Base-by-base conservation (phyloP, 2,329 filamentous ascomycete genomes). In the Coniochaeta sp. region DNA sequence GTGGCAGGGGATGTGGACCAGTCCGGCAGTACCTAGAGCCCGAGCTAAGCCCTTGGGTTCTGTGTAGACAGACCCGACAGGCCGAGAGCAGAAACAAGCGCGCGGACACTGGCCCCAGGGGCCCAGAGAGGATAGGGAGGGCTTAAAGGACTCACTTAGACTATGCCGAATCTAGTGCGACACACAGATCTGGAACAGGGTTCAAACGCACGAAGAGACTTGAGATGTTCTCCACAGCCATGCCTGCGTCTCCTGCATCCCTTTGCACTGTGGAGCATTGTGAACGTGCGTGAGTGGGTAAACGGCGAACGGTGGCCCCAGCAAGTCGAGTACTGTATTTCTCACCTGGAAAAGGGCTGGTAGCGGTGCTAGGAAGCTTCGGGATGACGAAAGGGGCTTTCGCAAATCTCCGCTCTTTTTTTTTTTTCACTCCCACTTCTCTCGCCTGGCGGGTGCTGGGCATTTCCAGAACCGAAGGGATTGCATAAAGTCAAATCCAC, bases 351-450 rank as follows among this genome's bases (percentile, higher is more conserved):
- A 42, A 42, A 26, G 22, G 8, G 26, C 20, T 42, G 20, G 12
- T 12, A 26, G 38, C n/a, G n/a, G n/a, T n/a, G n/a, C n/a, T n/a
- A n/a, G 20, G 10, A 38, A 18, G 5, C 20, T 42, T 42, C 38
- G 38, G 38, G 38, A 42, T 42, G 38, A 42, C 38, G 38, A 42
- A 42, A 42, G 38, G 26, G n/a, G n/a, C n/a, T n/a, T n/a, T n/a
- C n/a, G n/a, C n/a, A n/a, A n/a, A n/a, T n/a, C n/a, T n/a, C n/a
- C n/a, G n/a, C n/a, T n/a, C 38, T 22, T 24, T n/a, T n/a, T n/a
- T n/a, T n/a, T n/a, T 42, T 42, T 26, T 42, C 26, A 22, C 38
- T n/a, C n/a, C 38, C 20, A 42, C 38, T 4, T 24, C 3, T 26
- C 20, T 42, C 20, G 38, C 18, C n/a, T n/a, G n/a, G n/a, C n/a